Evolutionary conservation across 306 rosid species (phyloP), one percentile per base, ranked within the genome.

Genomic region (Sophora flavescens): DNA sequence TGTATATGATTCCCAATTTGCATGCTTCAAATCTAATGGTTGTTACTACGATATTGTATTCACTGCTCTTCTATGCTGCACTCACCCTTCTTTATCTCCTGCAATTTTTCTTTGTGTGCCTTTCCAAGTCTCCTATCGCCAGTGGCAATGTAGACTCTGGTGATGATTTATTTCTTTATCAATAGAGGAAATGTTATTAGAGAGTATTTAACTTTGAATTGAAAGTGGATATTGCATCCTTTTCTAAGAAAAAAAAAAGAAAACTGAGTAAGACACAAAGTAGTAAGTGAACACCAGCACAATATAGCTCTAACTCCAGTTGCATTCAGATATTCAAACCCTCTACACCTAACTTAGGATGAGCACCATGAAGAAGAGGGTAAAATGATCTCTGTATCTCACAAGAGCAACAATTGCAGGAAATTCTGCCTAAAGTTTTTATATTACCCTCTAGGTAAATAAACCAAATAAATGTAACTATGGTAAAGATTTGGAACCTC

Each of bases 1-100:
- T 2, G 47, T 41, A 41, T 41, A 41, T 41, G 47, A 41, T 41
- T 41, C 47, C 47, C 8, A 39, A 0, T 39, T 39, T 7, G 2
- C 44, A 39, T 41, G 13, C 47, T 41, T 41, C 47, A 41, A 41
- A 2, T 41, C 12, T 41, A 7, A 52, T 52, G 59, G 17, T 18
- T 18, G 13, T 54, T 54, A 54, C 8, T 5, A 22, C 8, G 12
- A 26, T 28, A 26, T 6, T 26, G 16, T 58, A 26, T 39, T 51
- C 11, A 7, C 44, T 0, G 8, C 53, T 13, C 36, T 56, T 71
- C 50, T 18, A 22, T 39, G 9, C 36, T 28, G 8, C 9, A 18
- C 17, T 52, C n/a, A 47, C 14, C 38, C 42, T 58, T 72, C 69
- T 63, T 63, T 54, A 18, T 71, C 38, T 71, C 53, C 14, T 18